These are phyloP conservation scores for Pseudogymnoascus sp. DNA, from an alignment of 2,329 filamentous ascomycete genomes.

Conservation along the genomic window DNA sequence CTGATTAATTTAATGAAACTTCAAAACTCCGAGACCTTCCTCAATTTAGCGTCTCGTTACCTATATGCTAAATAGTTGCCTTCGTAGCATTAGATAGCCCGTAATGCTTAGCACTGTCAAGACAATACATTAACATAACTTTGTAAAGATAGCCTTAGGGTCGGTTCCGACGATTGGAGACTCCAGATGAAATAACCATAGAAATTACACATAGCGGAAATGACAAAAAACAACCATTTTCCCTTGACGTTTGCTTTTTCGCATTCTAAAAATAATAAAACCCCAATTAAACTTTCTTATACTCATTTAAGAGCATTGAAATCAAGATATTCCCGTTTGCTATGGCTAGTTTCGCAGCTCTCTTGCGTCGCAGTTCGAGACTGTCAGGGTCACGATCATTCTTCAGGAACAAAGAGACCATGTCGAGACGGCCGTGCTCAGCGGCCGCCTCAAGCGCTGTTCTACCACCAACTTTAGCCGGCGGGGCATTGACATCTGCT, in stretches of 20 bases:
- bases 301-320: background rate
- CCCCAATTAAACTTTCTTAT: background rate
- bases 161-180: too few relatives aligned
- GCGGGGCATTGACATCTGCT: slow-evolving; percentile 13
- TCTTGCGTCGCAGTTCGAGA: background rate
- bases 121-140: too few relatives aligned
- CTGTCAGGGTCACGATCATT: background rate
- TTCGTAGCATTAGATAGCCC: too few relatives aligned
- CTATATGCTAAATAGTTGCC: too few relatives aligned
- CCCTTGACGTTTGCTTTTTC: background rate
- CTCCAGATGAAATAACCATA: too few relatives aligned
- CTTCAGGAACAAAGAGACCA: slow-evolving; percentile 12
- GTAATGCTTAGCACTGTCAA: too few relatives aligned
- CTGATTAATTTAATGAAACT: too few relatives aligned
- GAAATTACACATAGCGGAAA: too few relatives aligned
- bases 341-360: background rate
- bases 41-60: too few relatives aligned
- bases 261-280: background rate
- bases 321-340: background rate
- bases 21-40: too few relatives aligned
- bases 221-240: background rate
- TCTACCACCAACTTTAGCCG: slow-evolving; percentile 12
- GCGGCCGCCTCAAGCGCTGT: slow-evolving; percentile 13
- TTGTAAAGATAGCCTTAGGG: too few relatives aligned
- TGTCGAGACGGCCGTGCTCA: slow-evolving; percentile 12